phyloP scores from a whole-genome alignment of 176 grass and related monocot species.

The Elaeis guineensis region DNA sequence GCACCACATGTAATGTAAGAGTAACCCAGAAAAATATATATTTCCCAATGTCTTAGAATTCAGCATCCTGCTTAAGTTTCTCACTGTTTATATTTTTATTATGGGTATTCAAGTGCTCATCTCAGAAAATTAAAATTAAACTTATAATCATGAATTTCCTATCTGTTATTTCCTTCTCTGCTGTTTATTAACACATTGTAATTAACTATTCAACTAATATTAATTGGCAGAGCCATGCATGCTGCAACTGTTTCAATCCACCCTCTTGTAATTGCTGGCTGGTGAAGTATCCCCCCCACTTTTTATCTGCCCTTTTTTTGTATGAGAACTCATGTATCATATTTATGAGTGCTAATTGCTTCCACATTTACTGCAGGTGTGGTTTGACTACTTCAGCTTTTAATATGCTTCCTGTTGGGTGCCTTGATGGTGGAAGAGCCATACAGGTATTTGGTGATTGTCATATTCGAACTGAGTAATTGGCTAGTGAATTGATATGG shows the following conservation, averaged over 20 bases:
- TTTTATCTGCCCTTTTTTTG: background rate
- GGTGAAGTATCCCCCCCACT: conserved; percentile 43
- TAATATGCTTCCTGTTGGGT: conserved; percentile 97
- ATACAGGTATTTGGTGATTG: conserved; percentile 46
- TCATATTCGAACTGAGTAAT: background rate
- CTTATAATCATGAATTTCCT: too few species aligned
- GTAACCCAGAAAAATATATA: too few species aligned
- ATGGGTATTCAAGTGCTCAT: too few species aligned
- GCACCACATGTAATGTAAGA: too few species aligned
- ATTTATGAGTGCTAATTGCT: background rate
- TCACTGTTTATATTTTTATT: too few species aligned
- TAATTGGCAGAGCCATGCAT: conserved; percentile 75
- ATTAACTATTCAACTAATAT: conserved; percentile 2
- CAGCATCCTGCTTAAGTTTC: too few species aligned
- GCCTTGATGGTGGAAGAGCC: conserved; percentile 95
- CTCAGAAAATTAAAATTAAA: too few species aligned
- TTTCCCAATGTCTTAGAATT: too few species aligned
- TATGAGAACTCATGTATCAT: background rate
- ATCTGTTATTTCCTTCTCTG: too few species aligned
- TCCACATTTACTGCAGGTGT: conserved; percentile 39
- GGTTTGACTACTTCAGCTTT: conserved; percentile 93
- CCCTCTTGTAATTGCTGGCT: conserved; percentile 96
- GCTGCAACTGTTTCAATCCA: conserved; percentile 85
- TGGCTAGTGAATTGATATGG: too few species aligned
- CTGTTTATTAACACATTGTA: too few species aligned